These are phyloP conservation scores for Arxiozyma heterogenica DNA, from an alignment of 1,139 yeast species.

Conservation along the genomic window DNA sequence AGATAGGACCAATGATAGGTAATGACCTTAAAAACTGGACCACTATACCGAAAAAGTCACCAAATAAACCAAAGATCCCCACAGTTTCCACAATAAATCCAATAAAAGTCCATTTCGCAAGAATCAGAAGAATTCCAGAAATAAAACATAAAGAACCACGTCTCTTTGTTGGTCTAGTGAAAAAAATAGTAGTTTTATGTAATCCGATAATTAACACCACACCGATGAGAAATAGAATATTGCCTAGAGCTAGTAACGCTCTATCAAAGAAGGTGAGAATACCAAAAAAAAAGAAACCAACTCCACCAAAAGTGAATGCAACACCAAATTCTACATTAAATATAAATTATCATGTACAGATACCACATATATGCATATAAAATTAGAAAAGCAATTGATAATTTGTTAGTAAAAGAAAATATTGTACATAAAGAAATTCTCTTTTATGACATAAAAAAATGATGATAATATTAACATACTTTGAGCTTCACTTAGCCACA, in stretches of 20 bases:
- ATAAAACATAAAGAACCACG: constrained; percentile 78
- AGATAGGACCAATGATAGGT: constrained; percentile 79
- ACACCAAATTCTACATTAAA: constrained; percentile 67
- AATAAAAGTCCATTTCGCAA: constrained; percentile 66
- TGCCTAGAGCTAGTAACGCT: constrained; percentile 82
- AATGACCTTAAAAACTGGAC: constrained; percentile 81
- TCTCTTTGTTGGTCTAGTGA: constrained; percentile 77
- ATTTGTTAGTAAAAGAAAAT: neutral
- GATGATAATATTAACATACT: constrained; percentile 40
- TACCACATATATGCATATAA: neutral
- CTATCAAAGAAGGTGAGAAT: constrained; percentile 81
- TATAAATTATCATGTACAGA: constrained; percentile 11
- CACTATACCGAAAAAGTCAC: constrained; percentile 84
- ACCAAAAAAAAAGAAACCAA: constrained; percentile 72
- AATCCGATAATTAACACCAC: constrained; percentile 80
- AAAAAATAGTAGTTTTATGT: constrained; percentile 71
- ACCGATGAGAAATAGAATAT: constrained; percentile 71
- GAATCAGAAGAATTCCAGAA: constrained; percentile 65
- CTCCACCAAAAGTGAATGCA: constrained; percentile 84
- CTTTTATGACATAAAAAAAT: neutral
- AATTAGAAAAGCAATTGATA: neutral
- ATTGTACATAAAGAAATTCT: neutral
- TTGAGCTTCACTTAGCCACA: constrained; percentile 75
- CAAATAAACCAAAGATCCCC: constrained; percentile 84
- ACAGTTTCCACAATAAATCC: constrained; percentile 81